Conservation (phyloP, 805 yeast genomes). For the Teunomyces atbi region DNA sequence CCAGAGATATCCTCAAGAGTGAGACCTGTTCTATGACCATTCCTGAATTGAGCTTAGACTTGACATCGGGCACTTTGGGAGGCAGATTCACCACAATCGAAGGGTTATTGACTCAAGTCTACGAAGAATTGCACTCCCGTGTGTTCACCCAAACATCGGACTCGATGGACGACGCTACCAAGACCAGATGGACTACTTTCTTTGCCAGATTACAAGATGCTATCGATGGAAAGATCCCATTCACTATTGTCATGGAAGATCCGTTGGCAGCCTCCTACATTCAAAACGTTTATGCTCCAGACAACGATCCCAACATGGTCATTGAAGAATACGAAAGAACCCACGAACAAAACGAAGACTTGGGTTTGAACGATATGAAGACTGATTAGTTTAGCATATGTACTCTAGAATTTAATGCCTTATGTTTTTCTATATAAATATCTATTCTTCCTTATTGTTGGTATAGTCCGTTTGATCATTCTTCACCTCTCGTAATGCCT, state of each 20-base stretch:
- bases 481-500: constrained; percentile 21
- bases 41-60: constrained; percentile 87
- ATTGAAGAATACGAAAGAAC: constrained; percentile 91
- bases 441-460: not conserved
- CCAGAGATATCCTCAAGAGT: constrained; percentile 90
- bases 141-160: constrained; percentile 86
- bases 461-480: not conserved
- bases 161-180: constrained; percentile 80
- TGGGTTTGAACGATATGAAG: constrained; percentile 69
- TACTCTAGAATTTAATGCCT: constrained; percentile 2
- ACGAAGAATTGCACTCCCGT: constrained; percentile 82
- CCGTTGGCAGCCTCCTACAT: constrained; percentile 94
- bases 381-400: constrained; percentile 17
- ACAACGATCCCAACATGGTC: constrained; percentile 92
- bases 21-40: constrained; percentile 85
- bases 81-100: constrained; percentile 97
- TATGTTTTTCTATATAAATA: not conserved
- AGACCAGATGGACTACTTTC: constrained; percentile 79
- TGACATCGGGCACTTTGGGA: constrained; percentile 95
- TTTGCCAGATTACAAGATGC: constrained; percentile 75
- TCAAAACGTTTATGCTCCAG: constrained; percentile 99
- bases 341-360: constrained; percentile 81
- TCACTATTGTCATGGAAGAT: constrained; percentile 88
- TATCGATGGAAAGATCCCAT: constrained; percentile 72
- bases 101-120: constrained; percentile 85